These are phyloP conservation scores for Herpetomonas samuelpessoai DNA, from an alignment of 208 protist genomes.

Conservation along the genomic window DNA sequence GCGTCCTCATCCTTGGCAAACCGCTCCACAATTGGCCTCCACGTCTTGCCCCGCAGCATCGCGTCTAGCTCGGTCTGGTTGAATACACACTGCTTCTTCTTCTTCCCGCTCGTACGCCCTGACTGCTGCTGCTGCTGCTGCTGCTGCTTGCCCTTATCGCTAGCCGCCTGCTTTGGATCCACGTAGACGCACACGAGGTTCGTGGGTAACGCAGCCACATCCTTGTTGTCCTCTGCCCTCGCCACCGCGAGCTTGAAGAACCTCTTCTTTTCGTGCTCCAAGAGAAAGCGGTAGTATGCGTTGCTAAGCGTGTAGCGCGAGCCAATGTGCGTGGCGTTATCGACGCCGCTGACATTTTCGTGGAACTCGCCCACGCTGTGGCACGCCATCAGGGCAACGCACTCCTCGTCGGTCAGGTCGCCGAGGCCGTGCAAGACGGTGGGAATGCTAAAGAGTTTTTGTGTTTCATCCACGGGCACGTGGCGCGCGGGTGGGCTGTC, in stretches of 20 bases:
- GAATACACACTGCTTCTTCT: slow-evolving; percentile 55
- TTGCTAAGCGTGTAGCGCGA: slow-evolving; percentile 72
- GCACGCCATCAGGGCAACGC: slow-evolving; percentile 78
- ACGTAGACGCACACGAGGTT: slow-evolving; percentile 55
- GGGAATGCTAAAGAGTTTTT: slow-evolving; percentile 37
- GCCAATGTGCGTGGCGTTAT: slow-evolving; percentile 63
- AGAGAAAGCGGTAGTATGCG: slow-evolving; percentile 72
- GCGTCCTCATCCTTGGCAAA: slow-evolving; percentile 60
- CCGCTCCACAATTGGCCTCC: slow-evolving; percentile 42
- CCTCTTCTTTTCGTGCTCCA: slow-evolving; percentile 51
- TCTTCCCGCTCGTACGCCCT: neutral
- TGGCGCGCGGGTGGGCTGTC: slow-evolving; percentile 52
- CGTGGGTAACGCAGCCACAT: slow-evolving; percentile 45
- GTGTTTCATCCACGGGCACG: slow-evolving; percentile 18
- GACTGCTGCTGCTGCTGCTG: slow-evolving; percentile 22
- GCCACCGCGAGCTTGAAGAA: slow-evolving; percentile 51
- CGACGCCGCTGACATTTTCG: slow-evolving; percentile 77
- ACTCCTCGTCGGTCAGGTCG: slow-evolving; percentile 73
- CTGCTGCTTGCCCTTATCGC: slow-evolving; percentile 9
- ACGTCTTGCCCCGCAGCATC: slow-evolving; percentile 46
- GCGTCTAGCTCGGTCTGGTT: slow-evolving; percentile 60
- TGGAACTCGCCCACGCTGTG: slow-evolving; percentile 88
- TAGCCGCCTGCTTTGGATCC: slow-evolving; percentile 12
- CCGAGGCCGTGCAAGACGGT: slow-evolving; percentile 62
- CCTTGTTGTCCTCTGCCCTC: slow-evolving; percentile 74